phyloP scores from a whole-genome alignment of 441 rosid genomes.

The Sinapis alba region DNA sequence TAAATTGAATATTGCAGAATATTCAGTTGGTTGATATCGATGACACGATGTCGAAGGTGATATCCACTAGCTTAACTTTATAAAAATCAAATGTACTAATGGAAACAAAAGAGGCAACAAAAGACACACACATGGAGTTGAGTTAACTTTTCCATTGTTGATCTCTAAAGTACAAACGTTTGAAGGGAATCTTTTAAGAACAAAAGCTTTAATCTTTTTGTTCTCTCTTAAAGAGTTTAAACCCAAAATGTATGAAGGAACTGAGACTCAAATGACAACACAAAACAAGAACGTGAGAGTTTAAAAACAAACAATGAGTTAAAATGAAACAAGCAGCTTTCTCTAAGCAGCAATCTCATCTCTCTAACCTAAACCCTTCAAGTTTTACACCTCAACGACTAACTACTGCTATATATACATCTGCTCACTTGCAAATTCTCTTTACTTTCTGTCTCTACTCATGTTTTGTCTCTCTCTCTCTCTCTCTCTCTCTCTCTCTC shows the following conservation, averaged over 20 bases:
- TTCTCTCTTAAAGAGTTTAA: neutral
- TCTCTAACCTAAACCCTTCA: slow-evolving; percentile 26
- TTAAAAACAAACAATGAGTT: slow-evolving; percentile 15
- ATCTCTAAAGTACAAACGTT: neutral
- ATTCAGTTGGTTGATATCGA: slow-evolving; percentile 1
- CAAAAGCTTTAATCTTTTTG: neutral
- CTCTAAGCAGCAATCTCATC: slow-evolving; percentile 27
- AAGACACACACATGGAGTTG: neutral
- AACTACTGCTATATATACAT: slow-evolving; percentile 33
- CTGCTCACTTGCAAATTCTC: slow-evolving; percentile 19
- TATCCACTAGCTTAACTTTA: slow-evolving; percentile 17
- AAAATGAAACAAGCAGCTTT: slow-evolving; percentile 20
- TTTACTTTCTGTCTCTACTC: neutral
- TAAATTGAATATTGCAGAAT: neutral
- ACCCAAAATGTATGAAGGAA: slow-evolving; percentile 1
- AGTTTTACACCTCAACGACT: slow-evolving; percentile 33
- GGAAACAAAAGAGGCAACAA: neutral
- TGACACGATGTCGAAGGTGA: slow-evolving; percentile 17
- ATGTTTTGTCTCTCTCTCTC: neutral
- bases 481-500: neutral
- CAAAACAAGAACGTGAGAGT: slow-evolving; percentile 15
- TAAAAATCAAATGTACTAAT: slow-evolving; percentile 57
- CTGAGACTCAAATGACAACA: neutral
- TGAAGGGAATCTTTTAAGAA: neutral
- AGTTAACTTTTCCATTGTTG: neutral